A percentile compares a stretch with the other conserved stretches of the same genome.
These are phyloP conservation scores for Suillus subaureus DNA, from an alignment of 768 basidiomycete species.

Conservation along the genomic window DNA sequence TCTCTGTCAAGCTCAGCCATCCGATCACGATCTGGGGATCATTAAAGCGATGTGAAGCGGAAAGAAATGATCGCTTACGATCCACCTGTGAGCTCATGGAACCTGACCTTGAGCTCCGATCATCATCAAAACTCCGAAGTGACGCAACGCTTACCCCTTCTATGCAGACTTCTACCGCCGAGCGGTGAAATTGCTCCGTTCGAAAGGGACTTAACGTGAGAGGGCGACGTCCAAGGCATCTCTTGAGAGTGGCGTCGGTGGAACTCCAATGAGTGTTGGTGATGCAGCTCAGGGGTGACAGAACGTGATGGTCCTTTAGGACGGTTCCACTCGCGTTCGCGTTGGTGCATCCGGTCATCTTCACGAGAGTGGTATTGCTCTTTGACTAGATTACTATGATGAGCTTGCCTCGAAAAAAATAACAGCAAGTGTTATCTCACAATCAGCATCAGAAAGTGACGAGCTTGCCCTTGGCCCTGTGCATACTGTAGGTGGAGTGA, in stretches of 20 bases:
- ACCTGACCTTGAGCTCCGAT: conserved; percentile 43
- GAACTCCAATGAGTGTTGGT: conserved; percentile 31
- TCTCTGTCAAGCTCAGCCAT: conserved; percentile 45
- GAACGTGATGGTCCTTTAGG: conserved; percentile 31
- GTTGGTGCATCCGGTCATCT: conserved; percentile 39
- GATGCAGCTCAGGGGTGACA: conserved; percentile 26
- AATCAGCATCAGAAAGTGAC: conserved; percentile 22
- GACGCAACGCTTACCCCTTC: conserved; percentile 45
- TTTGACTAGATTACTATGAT: conserved; percentile 24
- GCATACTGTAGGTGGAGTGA: conserved; percentile 4
- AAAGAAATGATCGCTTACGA: conserved; percentile 38
- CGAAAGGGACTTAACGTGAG: conserved; percentile 24
- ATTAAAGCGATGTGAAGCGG: background rate
- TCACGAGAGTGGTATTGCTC: conserved; percentile 31
- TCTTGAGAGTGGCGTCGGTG: conserved; percentile 20
- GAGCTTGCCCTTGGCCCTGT: conserved; percentile 34
- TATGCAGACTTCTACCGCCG: conserved; percentile 18
- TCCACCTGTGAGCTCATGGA: conserved; percentile 54
- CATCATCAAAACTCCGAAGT: conserved; percentile 43
- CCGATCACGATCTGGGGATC: conserved; percentile 46
- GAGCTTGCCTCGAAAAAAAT: conserved; percentile 4
- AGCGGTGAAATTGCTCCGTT: conserved; percentile 18
- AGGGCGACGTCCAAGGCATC: conserved; percentile 16
- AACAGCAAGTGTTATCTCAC: conserved; percentile 28
- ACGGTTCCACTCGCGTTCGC: conserved; percentile 52